Evolutionary conservation across 2,329 filamentous ascomycete genomes (phyloP).

Genomic region (Ceratocystis smalleyi): DNA sequence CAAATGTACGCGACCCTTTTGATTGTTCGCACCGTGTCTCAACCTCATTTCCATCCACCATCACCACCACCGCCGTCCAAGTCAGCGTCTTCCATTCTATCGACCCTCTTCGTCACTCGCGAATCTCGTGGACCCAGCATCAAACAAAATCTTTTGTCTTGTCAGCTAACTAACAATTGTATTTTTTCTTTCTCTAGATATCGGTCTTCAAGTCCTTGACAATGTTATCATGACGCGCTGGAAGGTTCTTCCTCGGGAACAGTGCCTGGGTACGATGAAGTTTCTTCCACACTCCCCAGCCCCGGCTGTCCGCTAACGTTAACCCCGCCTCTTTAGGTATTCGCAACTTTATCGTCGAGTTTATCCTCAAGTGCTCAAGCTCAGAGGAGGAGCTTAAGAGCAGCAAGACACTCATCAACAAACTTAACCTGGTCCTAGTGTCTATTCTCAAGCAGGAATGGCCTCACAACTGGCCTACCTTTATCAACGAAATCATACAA

Average conservation of each 20-base stretch:
- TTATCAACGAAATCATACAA: conserved; percentile 98
- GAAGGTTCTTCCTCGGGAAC: conserved; percentile 92
- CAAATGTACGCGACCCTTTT: conserved; percentile 53
- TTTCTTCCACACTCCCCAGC: conserved; percentile 5
- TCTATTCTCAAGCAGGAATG: conserved; percentile 98
- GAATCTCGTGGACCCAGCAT: neutral
- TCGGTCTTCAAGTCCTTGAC: conserved; percentile 91
- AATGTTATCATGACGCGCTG: conserved; percentile 97
- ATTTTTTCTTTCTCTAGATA: conserved; percentile 38
- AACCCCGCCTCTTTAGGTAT: conserved; percentile 47
- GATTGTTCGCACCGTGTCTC: neutral
- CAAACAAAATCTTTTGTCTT: neutral
- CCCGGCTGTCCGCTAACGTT: neutral
- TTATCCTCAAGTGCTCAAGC: conserved; percentile 86
- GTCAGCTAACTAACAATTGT: conserved; percentile 5
- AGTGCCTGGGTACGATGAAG: conserved; percentile 56
- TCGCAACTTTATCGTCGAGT: conserved; percentile 96
- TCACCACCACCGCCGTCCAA: neutral
- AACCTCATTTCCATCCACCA: neutral
- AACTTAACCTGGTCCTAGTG: conserved; percentile 92
- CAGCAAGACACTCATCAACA: conserved; percentile 86
- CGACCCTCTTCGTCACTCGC: neutral
- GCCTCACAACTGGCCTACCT: conserved; percentile 99
- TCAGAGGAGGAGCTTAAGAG: conserved; percentile 74
- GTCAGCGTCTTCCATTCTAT: neutral